Evolutionary conservation across 306 rosid species (phyloP).

Genomic region (Cicer bijugum): DNA sequence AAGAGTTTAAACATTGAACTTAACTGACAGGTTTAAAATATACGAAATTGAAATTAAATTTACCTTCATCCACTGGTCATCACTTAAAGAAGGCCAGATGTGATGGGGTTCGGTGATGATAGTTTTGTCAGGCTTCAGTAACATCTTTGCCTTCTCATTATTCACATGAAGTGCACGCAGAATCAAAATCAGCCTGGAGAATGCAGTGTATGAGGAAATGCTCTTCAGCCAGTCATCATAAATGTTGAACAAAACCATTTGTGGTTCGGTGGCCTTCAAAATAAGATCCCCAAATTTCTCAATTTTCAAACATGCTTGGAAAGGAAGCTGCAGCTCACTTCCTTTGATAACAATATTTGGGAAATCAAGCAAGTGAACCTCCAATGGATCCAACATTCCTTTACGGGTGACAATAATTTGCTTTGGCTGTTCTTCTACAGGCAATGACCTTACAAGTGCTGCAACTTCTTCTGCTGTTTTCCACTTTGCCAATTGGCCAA

Average conservation of each 20-base stretch:
- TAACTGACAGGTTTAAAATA: background rate
- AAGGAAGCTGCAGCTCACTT: slow-evolving; percentile 98
- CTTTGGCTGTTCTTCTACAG: slow-evolving; percentile 98
- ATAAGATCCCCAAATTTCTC: slow-evolving; percentile 99
- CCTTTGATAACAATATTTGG: slow-evolving; percentile 98
- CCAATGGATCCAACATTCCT: slow-evolving; percentile 98
- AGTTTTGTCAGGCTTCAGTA: slow-evolving; percentile 94
- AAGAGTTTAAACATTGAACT: background rate
- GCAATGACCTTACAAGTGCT: slow-evolving; percentile 96
- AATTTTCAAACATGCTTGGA: slow-evolving; percentile 97
- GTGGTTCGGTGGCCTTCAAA: slow-evolving; percentile 98
- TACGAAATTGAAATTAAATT: background rate
- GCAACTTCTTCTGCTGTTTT: slow-evolving; percentile 99
- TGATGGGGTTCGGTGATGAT: slow-evolving; percentile 95
- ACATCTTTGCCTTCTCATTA: slow-evolving; percentile 98
- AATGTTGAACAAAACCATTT: slow-evolving; percentile 98
- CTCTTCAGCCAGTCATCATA: slow-evolving; percentile 99
- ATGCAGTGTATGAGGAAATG: slow-evolving; percentile 96
- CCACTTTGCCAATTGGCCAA: slow-evolving; percentile 99
- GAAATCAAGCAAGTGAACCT: slow-evolving; percentile 92
- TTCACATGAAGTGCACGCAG: slow-evolving; percentile 96
- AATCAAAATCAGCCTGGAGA: slow-evolving; percentile 92
- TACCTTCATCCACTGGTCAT: slow-evolving; percentile 99
- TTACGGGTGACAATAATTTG: slow-evolving; percentile 98
- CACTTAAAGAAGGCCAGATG: slow-evolving; percentile 97